Base-by-base conservation (phyloP, 164 flowering plant genomes). In the Stephania japonica region DNA sequence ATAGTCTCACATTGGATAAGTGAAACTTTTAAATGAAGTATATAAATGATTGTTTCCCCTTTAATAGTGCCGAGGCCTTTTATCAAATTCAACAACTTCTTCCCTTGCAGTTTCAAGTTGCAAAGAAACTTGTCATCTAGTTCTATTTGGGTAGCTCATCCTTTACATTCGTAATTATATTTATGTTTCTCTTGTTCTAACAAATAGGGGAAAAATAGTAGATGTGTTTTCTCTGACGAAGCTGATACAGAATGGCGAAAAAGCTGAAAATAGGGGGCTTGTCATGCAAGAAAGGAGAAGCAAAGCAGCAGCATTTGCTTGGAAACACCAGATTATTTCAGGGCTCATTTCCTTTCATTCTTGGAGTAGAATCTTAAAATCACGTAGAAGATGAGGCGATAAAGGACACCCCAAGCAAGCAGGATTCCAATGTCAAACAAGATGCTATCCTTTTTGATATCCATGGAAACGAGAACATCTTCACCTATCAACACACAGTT, bases 301-400 rank as follows among this genome's bases (percentile, higher is more conserved):
- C 61, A 61, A 32, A 32, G 38, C 38, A 19, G 24, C 19, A 56
- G 18, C 27, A 23, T 6, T 24, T 32, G 8, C 62, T 11, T 21
- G 42, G 7, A 12, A 3, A 16, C 53, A 21, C 50, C 16, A 68
- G 38, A 32, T 32, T 32, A 0, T 4, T 2, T 32, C 19, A 63
- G 21, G n/a, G n/a, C 38, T 88, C 84, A 91, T 81, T 91, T 91
- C 78, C 96, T 87, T 77, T 72, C 87, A 42, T 89, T 91, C 83
- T 91, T 91, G 84, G 93, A 88, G 61, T 89, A 91, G 73, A 91
- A 89, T 76, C 93, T 83, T 14, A 91, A 81, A 67, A 88, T 91
- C 76, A 89, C 64, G 50, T 89, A 91, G 90, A 91, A 91, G 71
- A 87, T 79, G 71, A 91, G 77, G 1, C 93, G 80, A 75, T 88